Base-by-base conservation (phyloP, 345 rosid species). In the Ailanthus altissimus region DNA sequence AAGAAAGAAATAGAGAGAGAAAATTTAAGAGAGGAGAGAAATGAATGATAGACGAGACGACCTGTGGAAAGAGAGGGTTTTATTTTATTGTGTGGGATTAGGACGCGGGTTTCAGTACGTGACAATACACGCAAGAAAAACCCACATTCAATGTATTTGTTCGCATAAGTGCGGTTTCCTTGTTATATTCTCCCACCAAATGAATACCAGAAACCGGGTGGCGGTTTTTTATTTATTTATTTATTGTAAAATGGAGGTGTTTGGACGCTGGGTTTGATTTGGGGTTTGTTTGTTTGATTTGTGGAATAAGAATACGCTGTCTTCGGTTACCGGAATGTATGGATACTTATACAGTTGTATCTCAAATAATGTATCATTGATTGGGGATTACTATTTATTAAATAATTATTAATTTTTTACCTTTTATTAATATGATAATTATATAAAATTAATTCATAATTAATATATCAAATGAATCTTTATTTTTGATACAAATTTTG, bases 121-220 rank as follows among this genome's bases (percentile, higher is more conserved):
- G 75, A 77, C 74, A 60, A 82, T 83, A 83, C 81, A 78, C 81
- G 13, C 26, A 58, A 86, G 36, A 50, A 50, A 71, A 80, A 43
- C 87, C 74, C 83, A 86, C 65, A 80, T 93, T 84, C 98, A 92
- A 83, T 90, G 98, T 77, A 93, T 87, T 59, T 78, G 92, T 74
- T 65, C 87, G 8, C 53, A 67, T 26, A 83, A 81, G 80, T 75
- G 84, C 89, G 76, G 73, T 78, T 80, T 79, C 80, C 81, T 81
- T 83, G 58, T 81, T 74, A 73, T 82, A 82, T 86, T 91, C 90
- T 84, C 70, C 47, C 88, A 61, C 72, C 23, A 59, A 67, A 70
- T 72, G 43, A 78, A 80, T 54, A 79, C 84, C 81, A 54, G 81
- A 74, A 59, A 73, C 83, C 75, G 26, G 43, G 45, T 32, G 45